A percentile compares a stretch with the other conserved stretches of the same genome.
Evolutionary conservation across 352 stramenopile species (phyloP).

Genomic region (Globisporangium camurandrum): DNA sequence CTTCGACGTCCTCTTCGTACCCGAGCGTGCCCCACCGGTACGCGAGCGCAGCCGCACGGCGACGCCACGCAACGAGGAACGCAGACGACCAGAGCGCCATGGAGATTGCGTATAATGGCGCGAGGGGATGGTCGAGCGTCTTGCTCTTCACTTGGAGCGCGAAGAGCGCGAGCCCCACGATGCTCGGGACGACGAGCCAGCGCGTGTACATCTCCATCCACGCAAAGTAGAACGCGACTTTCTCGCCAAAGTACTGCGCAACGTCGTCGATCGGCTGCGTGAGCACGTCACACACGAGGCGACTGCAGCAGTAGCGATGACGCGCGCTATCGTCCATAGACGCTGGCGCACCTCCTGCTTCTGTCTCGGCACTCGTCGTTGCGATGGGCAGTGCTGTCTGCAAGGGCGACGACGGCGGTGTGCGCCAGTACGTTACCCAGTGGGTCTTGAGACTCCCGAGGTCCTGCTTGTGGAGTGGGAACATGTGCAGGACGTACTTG

Average conservation of each 20-base stretch:
- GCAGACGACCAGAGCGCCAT: conserved; percentile 87
- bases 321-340: background rate
- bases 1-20: conserved; percentile 86
- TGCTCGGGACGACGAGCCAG: conserved; percentile 78
- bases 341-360: background rate
- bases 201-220: conserved; percentile 90
- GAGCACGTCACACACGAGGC: conserved; percentile 19
- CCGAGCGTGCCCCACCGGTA: conserved; percentile 88
- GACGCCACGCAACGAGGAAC: conserved; percentile 86
- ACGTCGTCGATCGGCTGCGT: conserved; percentile 81
- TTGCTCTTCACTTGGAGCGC: conserved; percentile 44
- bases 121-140: conserved; percentile 72
- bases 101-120: conserved; percentile 78
- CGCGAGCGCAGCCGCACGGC: conserved; percentile 63
- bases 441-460: conserved; percentile 40
- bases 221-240: conserved; percentile 90
- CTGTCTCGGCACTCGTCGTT: too few relatives aligned
- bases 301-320: conserved; percentile 1
- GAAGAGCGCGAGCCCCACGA: conserved; percentile 71
- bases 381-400: too few relatives aligned
- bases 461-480: conserved; percentile 85
- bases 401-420: too few relatives aligned
- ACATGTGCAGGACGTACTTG: conserved; percentile 76
- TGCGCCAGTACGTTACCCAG: conserved; percentile 85
- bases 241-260: conserved; percentile 88